Percentiles rank a stretch among this genome's conserved stretches.
Conservation (phyloP, 208 protist species). For the Endotrypanum monterogeii region DNA sequence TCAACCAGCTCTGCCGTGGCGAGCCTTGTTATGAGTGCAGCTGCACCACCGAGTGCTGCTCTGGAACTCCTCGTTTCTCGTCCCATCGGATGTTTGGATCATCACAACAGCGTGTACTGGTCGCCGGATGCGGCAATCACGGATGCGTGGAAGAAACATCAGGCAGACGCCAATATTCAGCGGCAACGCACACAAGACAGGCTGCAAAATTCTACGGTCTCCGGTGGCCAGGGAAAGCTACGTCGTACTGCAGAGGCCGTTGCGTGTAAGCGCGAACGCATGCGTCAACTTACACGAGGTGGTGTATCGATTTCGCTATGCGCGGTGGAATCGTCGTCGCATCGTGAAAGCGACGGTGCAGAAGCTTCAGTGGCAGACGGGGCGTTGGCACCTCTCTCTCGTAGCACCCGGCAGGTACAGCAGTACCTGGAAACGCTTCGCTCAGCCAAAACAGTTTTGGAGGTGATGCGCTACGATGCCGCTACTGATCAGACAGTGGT, state of each 20-base stretch:
- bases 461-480: conserved; percentile 45
- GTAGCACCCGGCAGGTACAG: background rate
- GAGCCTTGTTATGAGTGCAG: background rate
- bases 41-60: background rate
- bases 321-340: background rate
- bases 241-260: conserved; percentile 26
- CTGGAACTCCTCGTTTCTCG: conserved; percentile 28
- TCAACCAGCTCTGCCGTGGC: background rate
- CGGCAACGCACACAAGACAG: background rate
- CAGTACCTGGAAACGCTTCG: conserved; percentile 48
- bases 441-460: conserved; percentile 43
- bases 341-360: background rate
- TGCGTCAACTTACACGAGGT: conserved; percentile 58
- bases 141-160: conserved; percentile 5
- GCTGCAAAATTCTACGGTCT: background rate
- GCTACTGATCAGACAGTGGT: conserved; percentile 56
- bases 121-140: conserved; percentile 37
- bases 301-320: background rate
- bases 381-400: background rate
- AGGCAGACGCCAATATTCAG: background rate
- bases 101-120: conserved; percentile 78
- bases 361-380: background rate
- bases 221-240: background rate
- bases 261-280: conserved; percentile 51
- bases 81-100: conserved; percentile 70